phyloP scores from a whole-genome alignment of 2,329 filamentous ascomycete genomes.

The Ophiocordyceps unilateralis region DNA sequence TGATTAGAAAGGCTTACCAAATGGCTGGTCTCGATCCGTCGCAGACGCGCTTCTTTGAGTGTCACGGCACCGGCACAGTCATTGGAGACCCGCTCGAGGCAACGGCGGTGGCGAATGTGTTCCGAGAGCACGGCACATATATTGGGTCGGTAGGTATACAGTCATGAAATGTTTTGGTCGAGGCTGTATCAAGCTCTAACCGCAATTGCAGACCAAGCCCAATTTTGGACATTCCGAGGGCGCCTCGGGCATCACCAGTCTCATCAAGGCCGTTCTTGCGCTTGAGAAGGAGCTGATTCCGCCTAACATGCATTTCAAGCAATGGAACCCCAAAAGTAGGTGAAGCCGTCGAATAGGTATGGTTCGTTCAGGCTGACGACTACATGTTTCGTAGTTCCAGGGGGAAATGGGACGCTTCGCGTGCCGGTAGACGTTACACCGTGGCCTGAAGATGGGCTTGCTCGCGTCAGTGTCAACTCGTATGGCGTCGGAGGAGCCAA shows the following conservation, averaged over 20 bases:
- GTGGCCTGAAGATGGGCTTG: constrained; percentile 18
- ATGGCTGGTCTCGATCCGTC: constrained; percentile 4
- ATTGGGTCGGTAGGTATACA: too few species aligned
- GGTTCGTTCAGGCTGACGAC: too few species aligned
- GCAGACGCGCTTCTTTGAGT: constrained; percentile 6
- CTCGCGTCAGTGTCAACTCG: constrained; percentile 26
- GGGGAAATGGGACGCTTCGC: constrained; percentile 6
- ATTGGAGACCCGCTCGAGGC: constrained; percentile 22
- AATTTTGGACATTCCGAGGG: constrained; percentile 14
- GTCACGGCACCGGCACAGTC: constrained; percentile 17
- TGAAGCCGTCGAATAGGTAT: too few species aligned
- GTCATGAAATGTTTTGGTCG: too few species aligned
- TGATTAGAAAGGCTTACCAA: constrained; percentile 14
- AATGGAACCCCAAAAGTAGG: constrained; percentile 8
- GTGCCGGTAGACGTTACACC: constrained; percentile 13
- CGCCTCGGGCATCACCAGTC: constrained; percentile 8
- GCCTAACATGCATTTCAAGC: constrained; percentile 8
- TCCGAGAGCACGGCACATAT: too few species aligned
- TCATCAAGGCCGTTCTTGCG: constrained; percentile 12
- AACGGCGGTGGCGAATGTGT: too few species aligned
- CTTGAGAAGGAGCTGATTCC: constrained; percentile 10
- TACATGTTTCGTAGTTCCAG: too few species aligned
- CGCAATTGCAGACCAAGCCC: constrained; percentile 12
- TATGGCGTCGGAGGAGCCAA: constrained; percentile 27
- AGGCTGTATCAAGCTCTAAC: too few species aligned